Base-by-base conservation (phyloP, 805 yeast species). In the Kluyveromyces aestuarii region DNA sequence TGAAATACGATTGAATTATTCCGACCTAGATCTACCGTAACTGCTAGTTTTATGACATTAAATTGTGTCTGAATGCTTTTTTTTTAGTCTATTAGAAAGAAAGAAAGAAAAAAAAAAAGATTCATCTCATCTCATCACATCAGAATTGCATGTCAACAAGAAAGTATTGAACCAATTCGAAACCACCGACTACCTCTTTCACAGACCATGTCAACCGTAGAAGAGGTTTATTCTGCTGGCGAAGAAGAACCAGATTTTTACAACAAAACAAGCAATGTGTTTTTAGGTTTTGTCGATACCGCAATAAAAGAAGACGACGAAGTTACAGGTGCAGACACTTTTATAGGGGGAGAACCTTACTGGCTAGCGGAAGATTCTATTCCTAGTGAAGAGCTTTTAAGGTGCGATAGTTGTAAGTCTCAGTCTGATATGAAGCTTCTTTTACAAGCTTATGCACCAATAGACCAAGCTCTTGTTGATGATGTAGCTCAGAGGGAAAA, bases 371-470 rank as follows among this genome's bases (percentile, higher is more conserved):
- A 74, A 3, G 68, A 72, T 1, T 80, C 87, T 0, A 62, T 69
- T 2, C 93, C 96, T 0, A 66, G 72, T 16, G 69, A 69, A 1
- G 75, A 74, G 3, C 62, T 79, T 17, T 59, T 83, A 8, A 61
- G 67, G 36, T 93, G 99, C 69, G 77, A 75, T 44, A 76, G 75
- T 47, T 93, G 99, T 68, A 67, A 63, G 27, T 48, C 57, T 2
- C 37, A 66, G 1, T 63, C 71, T 9, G 67, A 72, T 14, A 74
- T 88, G 82, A 78, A 84, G 13, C 67, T 91, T 42, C 69, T 90
- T 30, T 66, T 83, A 1, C 98, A 93, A 62, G 84, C 91, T 1
- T 84, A 76, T 65, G 84, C 96, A 0, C 95, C 95, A 1, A 65
- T 90, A 40, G 87, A 81, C 35, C 50, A 47, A 16, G 66, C 61